These are phyloP conservation scores for Jatropha multifida DNA, from an alignment of 441 rosid species.

Conservation along the genomic window DNA sequence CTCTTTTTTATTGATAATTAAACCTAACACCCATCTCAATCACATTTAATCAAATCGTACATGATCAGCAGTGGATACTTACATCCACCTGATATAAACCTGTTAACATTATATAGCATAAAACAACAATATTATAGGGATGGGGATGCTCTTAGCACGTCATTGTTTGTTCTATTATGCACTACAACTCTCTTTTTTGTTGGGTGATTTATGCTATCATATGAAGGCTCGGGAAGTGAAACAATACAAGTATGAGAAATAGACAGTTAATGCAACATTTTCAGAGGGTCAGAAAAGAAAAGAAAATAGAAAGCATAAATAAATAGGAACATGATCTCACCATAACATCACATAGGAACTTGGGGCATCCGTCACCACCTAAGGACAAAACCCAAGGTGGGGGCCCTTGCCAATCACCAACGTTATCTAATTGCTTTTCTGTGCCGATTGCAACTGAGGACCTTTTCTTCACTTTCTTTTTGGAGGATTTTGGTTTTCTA, in stretches of 20 bases:
- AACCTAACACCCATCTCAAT: not conserved
- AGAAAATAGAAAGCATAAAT: not conserved
- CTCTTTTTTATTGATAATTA: not conserved
- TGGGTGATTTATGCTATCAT: not conserved
- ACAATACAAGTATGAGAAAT: not conserved
- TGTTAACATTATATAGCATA: no score
- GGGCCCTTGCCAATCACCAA: slow-evolving; percentile 67
- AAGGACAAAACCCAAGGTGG: slow-evolving; percentile 78
- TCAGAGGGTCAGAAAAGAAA: not conserved
- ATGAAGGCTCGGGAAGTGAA: not conserved
- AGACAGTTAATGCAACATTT: not conserved
- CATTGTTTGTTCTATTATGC: no score
- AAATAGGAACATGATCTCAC: slow-evolving; percentile 32
- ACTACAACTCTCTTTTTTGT: no score
- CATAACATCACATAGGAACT: slow-evolving; percentile 94
- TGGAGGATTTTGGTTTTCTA: slow-evolving; percentile 54
- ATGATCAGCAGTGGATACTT: no score
- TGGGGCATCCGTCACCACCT: slow-evolving; percentile 88
- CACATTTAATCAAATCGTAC: not conserved
- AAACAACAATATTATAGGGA: no score
- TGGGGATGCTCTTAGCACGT: no score
- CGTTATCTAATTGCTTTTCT: slow-evolving; percentile 37
- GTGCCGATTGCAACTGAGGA: slow-evolving; percentile 29
- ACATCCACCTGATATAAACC: no score
- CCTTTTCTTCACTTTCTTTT: slow-evolving; percentile 57